Evolutionary conservation across 2,329 filamentous ascomycete genomes (phyloP).

Genomic region (Beauveria australis): DNA sequence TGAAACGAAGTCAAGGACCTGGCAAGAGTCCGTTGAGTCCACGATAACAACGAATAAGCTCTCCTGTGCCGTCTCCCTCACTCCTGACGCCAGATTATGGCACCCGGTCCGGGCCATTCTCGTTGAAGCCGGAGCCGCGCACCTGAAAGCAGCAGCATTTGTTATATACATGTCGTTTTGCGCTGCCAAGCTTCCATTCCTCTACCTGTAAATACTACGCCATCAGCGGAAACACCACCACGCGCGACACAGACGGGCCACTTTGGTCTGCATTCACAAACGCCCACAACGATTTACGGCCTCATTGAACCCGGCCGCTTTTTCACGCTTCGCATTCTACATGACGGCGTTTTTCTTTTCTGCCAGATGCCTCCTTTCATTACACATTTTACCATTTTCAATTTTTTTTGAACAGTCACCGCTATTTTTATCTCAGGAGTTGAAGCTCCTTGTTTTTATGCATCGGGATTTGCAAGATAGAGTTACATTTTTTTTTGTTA

Average conservation of each 20-base stretch:
- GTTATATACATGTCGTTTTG: neutral
- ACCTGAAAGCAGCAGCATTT: neutral
- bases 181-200: neutral
- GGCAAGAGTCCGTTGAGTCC: slow-evolving; percentile 37
- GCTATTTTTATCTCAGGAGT: neutral
- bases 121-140: neutral
- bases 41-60: slow-evolving; percentile 16
- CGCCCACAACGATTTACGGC: neutral
- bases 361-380: neutral
- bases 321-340: neutral
- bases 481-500: neutral
- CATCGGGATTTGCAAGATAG: slow-evolving; percentile 2
- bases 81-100: slow-evolving; percentile 5
- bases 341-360: neutral
- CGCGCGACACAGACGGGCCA: neutral
- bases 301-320: neutral
- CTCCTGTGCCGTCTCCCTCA: slow-evolving; percentile 7
- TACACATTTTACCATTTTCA: neutral
- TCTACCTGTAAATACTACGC: neutral
- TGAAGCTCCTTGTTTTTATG: neutral
- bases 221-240: neutral
- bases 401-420: neutral
- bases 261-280: neutral
- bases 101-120: neutral
- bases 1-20: slow-evolving; percentile 34